Conservation (phyloP, 2,329 filamentous ascomycete species). For the Colletotrichum lupini region DNA sequence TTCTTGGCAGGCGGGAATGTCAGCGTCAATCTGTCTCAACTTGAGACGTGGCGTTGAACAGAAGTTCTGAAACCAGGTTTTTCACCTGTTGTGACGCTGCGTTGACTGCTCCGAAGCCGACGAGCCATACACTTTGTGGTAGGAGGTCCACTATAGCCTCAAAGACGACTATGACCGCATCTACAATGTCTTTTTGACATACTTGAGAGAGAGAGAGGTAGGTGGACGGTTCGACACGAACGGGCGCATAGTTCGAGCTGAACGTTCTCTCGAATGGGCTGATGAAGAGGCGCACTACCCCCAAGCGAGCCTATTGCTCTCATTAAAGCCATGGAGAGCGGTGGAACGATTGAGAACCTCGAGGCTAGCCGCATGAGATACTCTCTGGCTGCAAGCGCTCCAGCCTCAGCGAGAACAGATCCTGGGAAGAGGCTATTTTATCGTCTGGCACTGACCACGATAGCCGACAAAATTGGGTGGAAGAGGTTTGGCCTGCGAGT, state of each 20-base stretch:
- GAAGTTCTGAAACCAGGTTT: conserved; percentile 36
- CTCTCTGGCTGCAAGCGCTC: conserved; percentile 4
- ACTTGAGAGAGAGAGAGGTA: too few species aligned
- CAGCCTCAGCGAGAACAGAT: not conserved
- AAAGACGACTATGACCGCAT: conserved; percentile 38
- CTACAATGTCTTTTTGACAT: conserved; percentile 37
- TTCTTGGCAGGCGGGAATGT: not conserved
- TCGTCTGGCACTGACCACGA: not conserved
- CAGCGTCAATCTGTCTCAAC: conserved; percentile 2
- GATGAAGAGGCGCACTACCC: conserved; percentile 39
- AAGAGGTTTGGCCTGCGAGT: not conserved
- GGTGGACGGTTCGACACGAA: too few species aligned
- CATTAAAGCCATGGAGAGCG: conserved; percentile 36
- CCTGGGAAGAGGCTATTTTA: too few species aligned
- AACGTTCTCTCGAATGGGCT: conserved; percentile 37
- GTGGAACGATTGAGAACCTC: conserved; percentile 7
- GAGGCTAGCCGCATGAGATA: conserved; percentile 7
- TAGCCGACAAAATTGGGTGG: not conserved
- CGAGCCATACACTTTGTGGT: conserved; percentile 41
- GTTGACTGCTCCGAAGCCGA: conserved; percentile 38
- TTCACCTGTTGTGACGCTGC: conserved; percentile 40
- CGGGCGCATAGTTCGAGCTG: not conserved
- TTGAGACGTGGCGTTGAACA: not conserved
- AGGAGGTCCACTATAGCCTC: conserved; percentile 40
- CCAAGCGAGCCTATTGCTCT: conserved; percentile 35